Percentiles rank a stretch among this genome's conserved stretches.
These are phyloP conservation scores for Torrubiellomyces zombiae DNA, from an alignment of 2,329 filamentous ascomycete species.

Conservation along the genomic window DNA sequence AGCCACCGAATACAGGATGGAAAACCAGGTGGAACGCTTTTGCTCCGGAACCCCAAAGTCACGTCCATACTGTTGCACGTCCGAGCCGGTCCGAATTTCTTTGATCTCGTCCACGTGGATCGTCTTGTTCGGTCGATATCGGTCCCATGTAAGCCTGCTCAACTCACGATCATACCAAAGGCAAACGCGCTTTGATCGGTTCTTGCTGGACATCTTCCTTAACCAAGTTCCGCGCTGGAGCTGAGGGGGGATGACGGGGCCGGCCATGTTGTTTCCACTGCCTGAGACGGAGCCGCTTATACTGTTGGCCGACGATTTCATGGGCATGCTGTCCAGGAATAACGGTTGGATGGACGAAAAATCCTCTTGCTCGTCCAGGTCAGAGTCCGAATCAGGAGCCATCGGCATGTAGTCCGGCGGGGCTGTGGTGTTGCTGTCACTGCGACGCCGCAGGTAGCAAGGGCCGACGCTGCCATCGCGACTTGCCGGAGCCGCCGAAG, in stretches of 20 bases:
- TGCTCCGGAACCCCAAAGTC: constrained; percentile 57
- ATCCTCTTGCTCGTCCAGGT: constrained; percentile 35
- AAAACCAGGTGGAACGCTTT: constrained; percentile 65
- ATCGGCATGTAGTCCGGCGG: constrained; percentile 29
- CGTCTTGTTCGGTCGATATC: constrained; percentile 58
- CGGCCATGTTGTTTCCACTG: constrained; percentile 30
- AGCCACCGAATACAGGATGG: constrained; percentile 69
- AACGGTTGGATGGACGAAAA: constrained; percentile 17
- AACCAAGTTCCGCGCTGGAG: constrained; percentile 66
- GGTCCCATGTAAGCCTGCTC: constrained; percentile 80
- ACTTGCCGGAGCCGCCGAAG: constrained; percentile 58
- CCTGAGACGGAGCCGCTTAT: constrained; percentile 29
- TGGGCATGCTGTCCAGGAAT: constrained; percentile 24
- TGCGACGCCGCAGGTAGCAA: constrained; percentile 70
- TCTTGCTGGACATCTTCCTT: constrained; percentile 74
- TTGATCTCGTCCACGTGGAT: constrained; percentile 93
- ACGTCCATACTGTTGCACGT: constrained; percentile 77
- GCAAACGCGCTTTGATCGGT: constrained; percentile 51
- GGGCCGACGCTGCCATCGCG: constrained; percentile 82
- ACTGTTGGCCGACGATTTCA: constrained; percentile 31
- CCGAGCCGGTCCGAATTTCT: constrained; percentile 67
- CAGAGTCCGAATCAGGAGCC: constrained; percentile 38
- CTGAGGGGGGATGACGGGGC: constrained; percentile 59
- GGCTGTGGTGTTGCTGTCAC: constrained; percentile 68
- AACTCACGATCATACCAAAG: constrained; percentile 64